These are phyloP conservation scores for Aciculosporium take DNA, from an alignment of 2,329 filamentous ascomycete species.

Conservation along the genomic window DNA sequence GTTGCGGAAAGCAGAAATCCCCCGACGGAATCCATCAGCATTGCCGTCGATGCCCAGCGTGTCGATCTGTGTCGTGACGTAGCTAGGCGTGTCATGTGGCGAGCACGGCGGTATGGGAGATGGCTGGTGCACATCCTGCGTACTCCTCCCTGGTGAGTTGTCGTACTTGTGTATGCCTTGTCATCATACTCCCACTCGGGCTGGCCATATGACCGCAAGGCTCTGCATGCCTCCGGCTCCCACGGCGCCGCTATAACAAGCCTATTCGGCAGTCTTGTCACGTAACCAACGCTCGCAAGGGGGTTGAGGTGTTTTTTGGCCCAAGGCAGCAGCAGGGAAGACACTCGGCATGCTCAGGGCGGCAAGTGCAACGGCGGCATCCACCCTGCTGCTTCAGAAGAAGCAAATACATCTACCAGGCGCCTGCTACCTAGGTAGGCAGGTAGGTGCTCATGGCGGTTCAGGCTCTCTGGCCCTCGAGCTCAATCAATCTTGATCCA, in stretches of 20 bases:
- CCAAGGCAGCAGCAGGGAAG: too few relatives aligned
- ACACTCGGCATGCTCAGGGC: too few relatives aligned
- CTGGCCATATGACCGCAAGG: slow-evolving; percentile 18
- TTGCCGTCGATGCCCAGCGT: neutral
- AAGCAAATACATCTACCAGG: too few relatives aligned
- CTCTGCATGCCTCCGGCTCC: slow-evolving; percentile 20
- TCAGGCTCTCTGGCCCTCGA: too few relatives aligned
- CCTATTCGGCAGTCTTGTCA: slow-evolving; percentile 17
- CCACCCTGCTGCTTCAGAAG: too few relatives aligned
- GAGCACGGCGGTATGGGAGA: neutral
- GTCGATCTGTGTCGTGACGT: neutral
- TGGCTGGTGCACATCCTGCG: slow-evolving; percentile 5
- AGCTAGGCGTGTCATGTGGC: neutral
- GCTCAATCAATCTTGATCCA: too few relatives aligned
- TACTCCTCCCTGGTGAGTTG: neutral
- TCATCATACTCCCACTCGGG: neutral
- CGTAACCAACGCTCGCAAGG: too few relatives aligned
- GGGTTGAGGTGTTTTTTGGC: too few relatives aligned
- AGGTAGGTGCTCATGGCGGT: too few relatives aligned
- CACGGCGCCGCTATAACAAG: slow-evolving; percentile 21
- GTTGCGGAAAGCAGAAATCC: slow-evolving; percentile 1
- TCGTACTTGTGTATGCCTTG: slow-evolving; percentile 1
- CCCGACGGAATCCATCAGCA: slow-evolving; percentile 1
- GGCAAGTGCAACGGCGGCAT: too few relatives aligned
- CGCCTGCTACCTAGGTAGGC: too few relatives aligned